These are phyloP conservation scores for Eucalyptus fibrosa DNA, from an alignment of 345 rosid genomes.

Conservation along the genomic window DNA sequence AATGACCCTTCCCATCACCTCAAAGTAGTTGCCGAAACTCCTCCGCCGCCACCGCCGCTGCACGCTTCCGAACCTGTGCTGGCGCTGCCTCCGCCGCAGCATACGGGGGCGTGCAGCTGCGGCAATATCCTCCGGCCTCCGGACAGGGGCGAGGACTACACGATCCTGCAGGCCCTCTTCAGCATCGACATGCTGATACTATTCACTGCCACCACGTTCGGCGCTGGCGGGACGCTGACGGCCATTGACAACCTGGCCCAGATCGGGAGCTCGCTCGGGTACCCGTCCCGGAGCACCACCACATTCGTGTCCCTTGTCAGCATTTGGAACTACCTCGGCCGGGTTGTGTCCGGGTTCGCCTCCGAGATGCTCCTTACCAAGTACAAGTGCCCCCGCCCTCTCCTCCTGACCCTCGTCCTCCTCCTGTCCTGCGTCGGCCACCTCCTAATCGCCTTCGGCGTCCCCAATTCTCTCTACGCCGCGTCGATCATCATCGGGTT, in stretches of 20 bases:
- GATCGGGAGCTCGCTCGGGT: constrained; percentile 2
- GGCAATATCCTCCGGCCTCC: constrained; percentile 1
- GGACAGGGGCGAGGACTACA: constrained; percentile 8
- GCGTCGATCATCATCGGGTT: constrained; percentile 21
- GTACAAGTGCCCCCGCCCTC: constrained; percentile 4
- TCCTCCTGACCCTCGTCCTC: constrained; percentile 14
- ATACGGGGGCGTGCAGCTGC: background rate
- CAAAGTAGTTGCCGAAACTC: background rate
- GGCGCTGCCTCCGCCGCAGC: background rate
- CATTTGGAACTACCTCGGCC: constrained; percentile 12
- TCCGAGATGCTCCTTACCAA: constrained; percentile 2
- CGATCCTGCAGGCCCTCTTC: constrained; percentile 10
- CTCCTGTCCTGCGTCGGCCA: constrained; percentile 24
- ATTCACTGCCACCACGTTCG: constrained; percentile 5
- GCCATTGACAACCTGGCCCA: constrained; percentile 10
- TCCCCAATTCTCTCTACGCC: constrained; percentile 16
- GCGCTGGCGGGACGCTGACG: constrained; percentile 5
- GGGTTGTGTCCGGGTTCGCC: constrained; percentile 2
- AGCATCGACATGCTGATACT: constrained; percentile 10
- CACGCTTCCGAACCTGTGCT: background rate
- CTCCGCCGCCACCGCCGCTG: background rate
- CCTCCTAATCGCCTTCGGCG: constrained; percentile 19
- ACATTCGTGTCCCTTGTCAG: constrained; percentile 9
- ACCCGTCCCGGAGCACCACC: background rate
- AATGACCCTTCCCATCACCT: background rate